Percentiles rank a stretch among this genome's conserved stretches.
Conservation (phyloP, 805 yeast species). For the Huiozyma naganishii region DNA sequence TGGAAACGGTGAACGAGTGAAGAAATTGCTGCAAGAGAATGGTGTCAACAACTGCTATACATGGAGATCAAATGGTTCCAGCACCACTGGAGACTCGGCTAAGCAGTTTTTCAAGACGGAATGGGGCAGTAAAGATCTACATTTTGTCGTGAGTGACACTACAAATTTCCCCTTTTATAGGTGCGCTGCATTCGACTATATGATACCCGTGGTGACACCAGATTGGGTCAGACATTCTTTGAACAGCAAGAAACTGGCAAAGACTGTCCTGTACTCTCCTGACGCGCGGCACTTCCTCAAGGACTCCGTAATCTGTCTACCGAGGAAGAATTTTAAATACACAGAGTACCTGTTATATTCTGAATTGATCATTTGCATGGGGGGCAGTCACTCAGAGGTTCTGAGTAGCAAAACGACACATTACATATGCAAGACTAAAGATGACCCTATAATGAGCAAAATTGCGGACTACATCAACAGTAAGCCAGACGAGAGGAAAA, state of each 20-base stretch:
- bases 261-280: slow-evolving; percentile 44
- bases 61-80: no score
- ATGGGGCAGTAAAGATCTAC: slow-evolving; percentile 10
- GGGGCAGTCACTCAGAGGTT: slow-evolving; percentile 58
- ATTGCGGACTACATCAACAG: no score
- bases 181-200: slow-evolving; percentile 18
- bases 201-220: slow-evolving; percentile 24
- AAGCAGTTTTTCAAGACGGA: background rate
- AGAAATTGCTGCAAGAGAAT: background rate
- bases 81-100: background rate
- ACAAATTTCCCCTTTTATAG: slow-evolving; percentile 21
- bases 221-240: slow-evolving; percentile 20
- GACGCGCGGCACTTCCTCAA: slow-evolving; percentile 57
- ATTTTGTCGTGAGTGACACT: slow-evolving; percentile 18
- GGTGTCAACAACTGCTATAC: slow-evolving; percentile 1
- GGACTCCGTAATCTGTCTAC: background rate
- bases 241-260: slow-evolving; percentile 11
- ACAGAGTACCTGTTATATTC: slow-evolving; percentile 60
- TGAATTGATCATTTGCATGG: slow-evolving; percentile 47
- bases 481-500: no score
- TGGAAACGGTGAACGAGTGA: no score
- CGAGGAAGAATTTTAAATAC: slow-evolving; percentile 32
- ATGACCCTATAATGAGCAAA: no score
- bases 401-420: slow-evolving; percentile 72
- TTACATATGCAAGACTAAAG: slow-evolving; percentile 37